phyloP scores from a whole-genome alignment of 352 stramenopile species.

The Thalassiosira livingstoniorum region DNA sequence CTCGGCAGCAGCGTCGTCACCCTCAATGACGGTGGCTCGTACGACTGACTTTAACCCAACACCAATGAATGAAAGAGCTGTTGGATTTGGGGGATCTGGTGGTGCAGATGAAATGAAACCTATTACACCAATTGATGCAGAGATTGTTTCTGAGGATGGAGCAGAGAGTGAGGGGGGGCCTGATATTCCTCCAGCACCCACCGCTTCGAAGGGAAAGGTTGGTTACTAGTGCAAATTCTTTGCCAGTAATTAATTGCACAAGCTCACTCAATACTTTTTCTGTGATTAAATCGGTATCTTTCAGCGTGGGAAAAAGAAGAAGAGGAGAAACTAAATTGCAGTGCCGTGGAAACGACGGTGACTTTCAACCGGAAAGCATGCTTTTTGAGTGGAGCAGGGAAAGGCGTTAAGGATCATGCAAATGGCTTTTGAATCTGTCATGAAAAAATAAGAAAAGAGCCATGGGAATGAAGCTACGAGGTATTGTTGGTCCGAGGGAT shows the following conservation, averaged over 20 bases:
- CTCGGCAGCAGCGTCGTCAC: constrained; percentile 22
- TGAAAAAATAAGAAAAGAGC: no score
- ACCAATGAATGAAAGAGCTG: constrained; percentile 76
- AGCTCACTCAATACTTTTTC: no score
- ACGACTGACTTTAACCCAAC: constrained; percentile 67
- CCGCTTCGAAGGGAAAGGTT: constrained; percentile 51
- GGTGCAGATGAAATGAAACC: constrained; percentile 67
- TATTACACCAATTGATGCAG: constrained; percentile 71
- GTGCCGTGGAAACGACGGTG: no score
- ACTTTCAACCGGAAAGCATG: no score
- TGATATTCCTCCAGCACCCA: constrained; percentile 25
- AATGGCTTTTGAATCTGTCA: no score
- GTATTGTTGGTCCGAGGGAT: no score
- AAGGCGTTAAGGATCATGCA: no score
- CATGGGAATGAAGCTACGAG: no score
- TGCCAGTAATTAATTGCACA: no score
- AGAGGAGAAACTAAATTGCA: constrained; percentile 68
- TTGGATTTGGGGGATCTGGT: constrained; percentile 67
- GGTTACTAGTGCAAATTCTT: constrained; percentile 9
- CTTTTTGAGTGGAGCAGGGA: no score
- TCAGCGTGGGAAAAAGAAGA: constrained; percentile 72
- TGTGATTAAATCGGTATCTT: neutral
- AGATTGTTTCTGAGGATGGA: constrained; percentile 60
- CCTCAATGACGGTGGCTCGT: constrained; percentile 19
- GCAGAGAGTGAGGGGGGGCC: constrained; percentile 13